Evolutionary conservation across 768 basidiomycete species (phyloP), one percentile per base, ranked within the genome.

Genomic region (Boletellus ananas): DNA sequence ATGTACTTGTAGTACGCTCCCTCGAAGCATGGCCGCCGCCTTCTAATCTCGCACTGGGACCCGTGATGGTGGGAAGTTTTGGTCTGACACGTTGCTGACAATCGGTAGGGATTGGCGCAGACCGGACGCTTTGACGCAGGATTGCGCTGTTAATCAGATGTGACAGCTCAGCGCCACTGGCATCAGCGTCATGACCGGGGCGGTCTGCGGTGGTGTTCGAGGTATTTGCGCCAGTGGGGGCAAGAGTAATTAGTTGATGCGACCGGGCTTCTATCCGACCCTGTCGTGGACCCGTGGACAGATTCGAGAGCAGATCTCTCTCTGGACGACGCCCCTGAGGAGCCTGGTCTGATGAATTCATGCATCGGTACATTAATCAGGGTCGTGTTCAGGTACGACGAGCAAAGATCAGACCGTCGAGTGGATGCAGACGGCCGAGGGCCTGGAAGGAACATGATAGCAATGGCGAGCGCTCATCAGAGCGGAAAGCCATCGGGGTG

Each of bases 361-460:
- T 49, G 41, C 48, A 44, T 8, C 10, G 16, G 25, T 40, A 44
- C 52, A 60, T 65, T 55, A 60, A 54, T 58, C 63, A 63, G 62
- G 63, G 63, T 58, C 63, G 46, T 20, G 17, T 17, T 54, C 63
- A 55, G 60, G 58, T 55, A 60, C 60, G 25, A 21, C 34, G 16
- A 36, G 23, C 34, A 45, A 53, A 53, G 53, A 62, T 63, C 51
- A 51, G 23, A 40, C 43, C 27, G 13, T 16, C 43, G 14, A 16
- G 33, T 21, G 18, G 5, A 43, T 11, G 36, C 21, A 1, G 10
- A 29, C 29, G 29, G 5, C 29, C 29, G 7, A 29, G 27, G 27
- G 27, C 23, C 23, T 23, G 10, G 27, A 29, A 29, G 29, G 11
- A 12, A 11, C 4, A n/a, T 17, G 35, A 25, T 3, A 37, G n/a